These are phyloP conservation scores for Helminthosporium solani DNA, from an alignment of 2,329 filamentous ascomycete species.

Conservation along the genomic window DNA sequence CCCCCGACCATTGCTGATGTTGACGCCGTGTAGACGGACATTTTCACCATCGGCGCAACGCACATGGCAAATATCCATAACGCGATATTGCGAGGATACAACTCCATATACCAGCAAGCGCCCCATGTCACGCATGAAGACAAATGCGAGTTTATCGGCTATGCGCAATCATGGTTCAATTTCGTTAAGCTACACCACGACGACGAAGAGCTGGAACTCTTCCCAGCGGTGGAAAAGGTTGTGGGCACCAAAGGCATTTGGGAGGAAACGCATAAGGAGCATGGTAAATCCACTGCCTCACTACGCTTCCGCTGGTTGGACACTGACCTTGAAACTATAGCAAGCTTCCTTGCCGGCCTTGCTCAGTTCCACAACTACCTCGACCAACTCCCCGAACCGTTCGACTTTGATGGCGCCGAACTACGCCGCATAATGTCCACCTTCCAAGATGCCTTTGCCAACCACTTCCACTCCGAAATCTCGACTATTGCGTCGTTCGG, in stretches of 20 bases:
- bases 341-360: constrained; percentile 32
- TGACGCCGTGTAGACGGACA: constrained; percentile 23
- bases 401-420: constrained; percentile 23
- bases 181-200: constrained; percentile 42
- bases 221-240: constrained; percentile 36
- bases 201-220: constrained; percentile 39
- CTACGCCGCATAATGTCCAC: constrained; percentile 28
- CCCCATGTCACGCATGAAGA: constrained; percentile 31
- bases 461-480: constrained; percentile 41
- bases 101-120: constrained; percentile 44
- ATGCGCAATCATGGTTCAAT: constrained; percentile 36
- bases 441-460: constrained; percentile 29
- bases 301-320: background rate
- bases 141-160: constrained; percentile 40
- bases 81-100: constrained; percentile 43
- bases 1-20: background rate
- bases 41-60: constrained; percentile 37
- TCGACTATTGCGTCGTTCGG: constrained; percentile 38
- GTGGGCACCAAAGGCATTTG: constrained; percentile 30
- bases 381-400: constrained; percentile 15
- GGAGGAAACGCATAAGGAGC: constrained; percentile 35
- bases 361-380: constrained; percentile 28
- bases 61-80: constrained; percentile 46
- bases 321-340: constrained; percentile 12
- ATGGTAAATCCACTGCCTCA: constrained; percentile 19